A percentile compares a stretch with the other conserved stretches of the same genome.
phyloP scores from a whole-genome alignment of 805 yeast genomes.

The Starmerella davenportii region DNA sequence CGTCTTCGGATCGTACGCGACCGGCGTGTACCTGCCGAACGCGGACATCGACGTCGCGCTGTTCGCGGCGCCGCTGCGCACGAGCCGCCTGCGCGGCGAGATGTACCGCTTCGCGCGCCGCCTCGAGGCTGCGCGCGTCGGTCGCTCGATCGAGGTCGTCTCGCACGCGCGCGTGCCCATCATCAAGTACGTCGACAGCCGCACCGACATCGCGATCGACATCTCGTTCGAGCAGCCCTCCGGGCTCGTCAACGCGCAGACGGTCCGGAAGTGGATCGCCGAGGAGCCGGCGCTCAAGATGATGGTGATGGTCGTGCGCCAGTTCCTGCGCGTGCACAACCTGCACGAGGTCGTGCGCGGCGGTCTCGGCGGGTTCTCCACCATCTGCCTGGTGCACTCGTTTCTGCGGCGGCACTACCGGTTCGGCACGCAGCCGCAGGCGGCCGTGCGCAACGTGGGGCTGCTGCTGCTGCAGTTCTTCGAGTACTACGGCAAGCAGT shows the following conservation, averaged over 20 bases:
- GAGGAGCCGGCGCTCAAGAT: conserved; percentile 67
- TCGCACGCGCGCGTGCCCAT: conserved; percentile 89
- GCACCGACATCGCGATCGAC: conserved; percentile 59
- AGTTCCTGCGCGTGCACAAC: conserved; percentile 58
- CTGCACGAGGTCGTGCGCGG: conserved; percentile 81
- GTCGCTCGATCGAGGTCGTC: conserved; percentile 58
- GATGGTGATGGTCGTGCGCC: conserved; percentile 65
- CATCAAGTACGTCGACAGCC: conserved; percentile 68
- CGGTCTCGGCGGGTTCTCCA: conserved; percentile 86
- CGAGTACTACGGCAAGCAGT: conserved; percentile 77
- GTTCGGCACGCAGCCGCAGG: conserved; percentile 44
- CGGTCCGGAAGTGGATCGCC: conserved; percentile 56
- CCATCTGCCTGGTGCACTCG: conserved; percentile 69
- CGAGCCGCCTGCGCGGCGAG: conserved; percentile 41
- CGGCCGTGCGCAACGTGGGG: conserved; percentile 51
- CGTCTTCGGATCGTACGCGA: conserved; percentile 88
- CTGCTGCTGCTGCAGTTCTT: conserved; percentile 76
- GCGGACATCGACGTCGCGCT: conserved; percentile 92
- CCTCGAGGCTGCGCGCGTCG: conserved; percentile 43
- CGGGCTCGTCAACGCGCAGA: conserved; percentile 66
- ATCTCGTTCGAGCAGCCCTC: conserved; percentile 73
- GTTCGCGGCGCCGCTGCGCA: conserved; percentile 15
- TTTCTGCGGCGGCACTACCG: conserved; percentile 68
- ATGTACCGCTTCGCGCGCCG: conserved; percentile 57
- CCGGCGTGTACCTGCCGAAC: conserved; percentile 82